Evolutionary conservation across 2,329 filamentous ascomycete genomes (phyloP).

Genomic region (Teratosphaeriaceae sp.): DNA sequence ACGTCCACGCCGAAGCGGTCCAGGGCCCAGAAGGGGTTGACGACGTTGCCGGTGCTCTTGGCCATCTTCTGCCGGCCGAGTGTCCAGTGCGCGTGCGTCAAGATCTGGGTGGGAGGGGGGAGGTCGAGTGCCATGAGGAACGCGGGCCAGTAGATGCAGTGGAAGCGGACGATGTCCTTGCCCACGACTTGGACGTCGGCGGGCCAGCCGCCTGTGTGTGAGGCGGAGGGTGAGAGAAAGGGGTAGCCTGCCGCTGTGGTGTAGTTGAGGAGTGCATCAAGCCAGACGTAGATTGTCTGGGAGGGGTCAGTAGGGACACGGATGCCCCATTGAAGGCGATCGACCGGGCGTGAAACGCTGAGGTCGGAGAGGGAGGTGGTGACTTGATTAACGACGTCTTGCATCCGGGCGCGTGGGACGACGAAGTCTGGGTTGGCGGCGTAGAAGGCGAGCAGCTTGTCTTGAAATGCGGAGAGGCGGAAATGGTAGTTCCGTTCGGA

Average conservation of each 20-base stretch:
- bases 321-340: slow-evolving; percentile 80
- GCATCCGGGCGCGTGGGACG: slow-evolving; percentile 63
- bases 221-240: slow-evolving; percentile 60
- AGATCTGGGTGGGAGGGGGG: slow-evolving; percentile 67
- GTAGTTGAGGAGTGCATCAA: slow-evolving; percentile 94
- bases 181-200: slow-evolving; percentile 88
- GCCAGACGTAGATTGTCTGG: slow-evolving; percentile 97
- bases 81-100: slow-evolving; percentile 94
- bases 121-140: slow-evolving; percentile 84
- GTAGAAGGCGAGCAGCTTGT: slow-evolving; percentile 76
- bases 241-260: slow-evolving; percentile 83
- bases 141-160: slow-evolving; percentile 97
- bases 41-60: slow-evolving; percentile 89
- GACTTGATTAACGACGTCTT: slow-evolving; percentile 73
- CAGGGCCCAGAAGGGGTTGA: slow-evolving; percentile 87
- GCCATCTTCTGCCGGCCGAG: slow-evolving; percentile 92
- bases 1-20: slow-evolving; percentile 82
- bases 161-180: slow-evolving; percentile 94
- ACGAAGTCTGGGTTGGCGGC: slow-evolving; percentile 70
- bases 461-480: slow-evolving; percentile 72
- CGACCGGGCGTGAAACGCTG: slow-evolving; percentile 75
- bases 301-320: slow-evolving; percentile 73
- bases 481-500: slow-evolving; percentile 95
- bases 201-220: slow-evolving; percentile 65
- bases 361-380: slow-evolving; percentile 73